These are phyloP conservation scores for Paspalum notatum DNA, from an alignment of 176 grass and related monocot species.

Conservation along the genomic window DNA sequence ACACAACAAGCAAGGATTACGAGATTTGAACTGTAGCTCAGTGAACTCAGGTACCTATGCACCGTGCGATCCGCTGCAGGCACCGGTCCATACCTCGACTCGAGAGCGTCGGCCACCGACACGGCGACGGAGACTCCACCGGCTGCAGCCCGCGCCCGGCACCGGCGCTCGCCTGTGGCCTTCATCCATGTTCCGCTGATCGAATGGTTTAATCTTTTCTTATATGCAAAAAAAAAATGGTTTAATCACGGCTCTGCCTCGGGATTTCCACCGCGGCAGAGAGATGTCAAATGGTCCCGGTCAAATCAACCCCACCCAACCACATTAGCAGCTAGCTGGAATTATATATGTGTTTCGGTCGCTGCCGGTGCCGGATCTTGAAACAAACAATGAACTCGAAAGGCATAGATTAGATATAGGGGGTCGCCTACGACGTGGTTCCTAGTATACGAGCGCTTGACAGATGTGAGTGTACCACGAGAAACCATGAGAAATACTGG, in stretches of 20 bases:
- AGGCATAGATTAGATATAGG: background rate
- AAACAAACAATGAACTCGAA: background rate
- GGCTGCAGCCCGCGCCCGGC: background rate
- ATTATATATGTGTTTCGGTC: background rate
- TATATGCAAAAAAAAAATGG: background rate
- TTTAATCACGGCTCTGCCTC: background rate
- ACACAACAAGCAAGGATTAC: background rate
- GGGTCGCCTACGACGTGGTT: conserved; percentile 1
- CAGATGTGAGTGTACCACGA: background rate
- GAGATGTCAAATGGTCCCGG: conserved; percentile 47
- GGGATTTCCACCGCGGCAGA: conserved; percentile 39
- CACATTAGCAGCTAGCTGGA: background rate
- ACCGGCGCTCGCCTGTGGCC: conserved; percentile 33
- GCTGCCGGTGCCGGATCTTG: background rate
- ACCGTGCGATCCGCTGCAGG: no score
- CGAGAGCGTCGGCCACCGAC: conserved; percentile 62
- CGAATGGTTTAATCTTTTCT: background rate
- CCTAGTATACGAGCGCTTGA: conserved; percentile 5
- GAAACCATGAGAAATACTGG: no score
- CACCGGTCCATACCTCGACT: background rate
- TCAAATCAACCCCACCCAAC: conserved; percentile 40
- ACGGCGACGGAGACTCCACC: conserved; percentile 49
- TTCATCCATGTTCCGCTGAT: background rate
- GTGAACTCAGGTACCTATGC: no score
- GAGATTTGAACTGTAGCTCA: conserved; percentile 15